A percentile compares a stretch with the other conserved stretches of the same genome.
phyloP scores from a whole-genome alignment of 495 filamentous ascomycete genomes.

The Aspergillus sclerotiicarbonarius region DNA sequence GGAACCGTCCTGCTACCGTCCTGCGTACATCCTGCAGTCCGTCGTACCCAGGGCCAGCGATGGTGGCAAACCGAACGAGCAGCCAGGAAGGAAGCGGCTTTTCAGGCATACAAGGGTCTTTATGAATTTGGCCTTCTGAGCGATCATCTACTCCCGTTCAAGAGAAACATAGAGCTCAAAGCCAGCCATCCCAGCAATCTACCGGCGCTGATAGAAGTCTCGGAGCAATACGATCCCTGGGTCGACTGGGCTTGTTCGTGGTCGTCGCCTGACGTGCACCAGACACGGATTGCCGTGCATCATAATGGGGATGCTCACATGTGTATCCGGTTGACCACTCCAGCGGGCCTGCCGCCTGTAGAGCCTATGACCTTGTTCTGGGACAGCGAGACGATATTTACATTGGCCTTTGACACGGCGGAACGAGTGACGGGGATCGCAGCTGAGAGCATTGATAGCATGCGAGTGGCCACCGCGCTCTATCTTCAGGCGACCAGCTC shows the following conservation, averaged over 20 bases:
- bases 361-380: conserved; percentile 48
- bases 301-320: conserved; percentile 29
- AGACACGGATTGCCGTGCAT: conserved; percentile 29
- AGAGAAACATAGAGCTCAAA: conserved; percentile 23
- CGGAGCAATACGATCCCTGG: conserved; percentile 65
- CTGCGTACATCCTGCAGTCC: conserved; percentile 62
- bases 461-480: conserved; percentile 46
- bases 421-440: conserved; percentile 12
- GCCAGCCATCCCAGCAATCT: conserved; percentile 10
- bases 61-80: conserved; percentile 70
- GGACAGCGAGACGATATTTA: conserved; percentile 43
- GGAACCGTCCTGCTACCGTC: conserved; percentile 65
- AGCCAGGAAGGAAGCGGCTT: conserved; percentile 80
- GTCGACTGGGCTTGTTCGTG: conserved; percentile 55
- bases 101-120: conserved; percentile 73
- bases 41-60: conserved; percentile 48
- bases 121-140: conserved; percentile 71
- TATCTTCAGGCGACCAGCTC: conserved; percentile 50
- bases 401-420: conserved; percentile 33
- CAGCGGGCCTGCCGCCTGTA: conserved; percentile 40
- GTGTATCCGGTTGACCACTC: conserved; percentile 48
- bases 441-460: conserved; percentile 16
- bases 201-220: conserved; percentile 45
- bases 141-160: conserved; percentile 70
- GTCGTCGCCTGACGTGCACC: conserved; percentile 35